phyloP scores from a whole-genome alignment of 2,329 filamentous ascomycete species.

The Clonostachys byssicola region DNA sequence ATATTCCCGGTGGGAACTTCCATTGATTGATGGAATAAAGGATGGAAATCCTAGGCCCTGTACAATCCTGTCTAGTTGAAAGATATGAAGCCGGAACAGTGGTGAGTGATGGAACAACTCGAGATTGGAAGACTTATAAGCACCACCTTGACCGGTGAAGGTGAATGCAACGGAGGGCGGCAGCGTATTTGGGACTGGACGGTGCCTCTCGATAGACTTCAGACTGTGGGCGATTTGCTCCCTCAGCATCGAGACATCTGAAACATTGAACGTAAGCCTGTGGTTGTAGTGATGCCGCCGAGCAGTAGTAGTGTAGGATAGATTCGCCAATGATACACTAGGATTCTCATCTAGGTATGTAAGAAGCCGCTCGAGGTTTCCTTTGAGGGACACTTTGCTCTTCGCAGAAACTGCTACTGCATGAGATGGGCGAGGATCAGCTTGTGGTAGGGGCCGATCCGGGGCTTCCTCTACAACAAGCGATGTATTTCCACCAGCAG shows the following conservation, averaged over 20 bases:
- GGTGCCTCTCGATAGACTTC: conserved; percentile 7
- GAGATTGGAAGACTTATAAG: conserved; percentile 18
- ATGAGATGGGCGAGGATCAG: conserved; percentile 29
- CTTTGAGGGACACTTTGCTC: conserved; percentile 13
- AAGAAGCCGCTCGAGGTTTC: conserved; percentile 18
- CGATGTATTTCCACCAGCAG: conserved; percentile 1
- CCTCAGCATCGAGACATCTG: conserved; percentile 8
- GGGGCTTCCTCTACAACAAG: not conserved
- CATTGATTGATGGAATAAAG: conserved; percentile 38
- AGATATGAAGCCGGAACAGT: conserved; percentile 23
- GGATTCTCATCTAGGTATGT: conserved; percentile 34
- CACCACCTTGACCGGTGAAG: conserved; percentile 40
- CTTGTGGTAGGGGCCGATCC: conserved; percentile 44
- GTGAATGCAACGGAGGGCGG: conserved; percentile 21
- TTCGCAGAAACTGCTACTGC: conserved; percentile 7
- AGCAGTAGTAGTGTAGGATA: conserved; percentile 53
- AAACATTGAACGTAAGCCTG: conserved; percentile 5
- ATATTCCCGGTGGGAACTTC: conserved; percentile 4
- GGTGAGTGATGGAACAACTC: conserved; percentile 23
- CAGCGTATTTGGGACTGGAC: conserved; percentile 10
- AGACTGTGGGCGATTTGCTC: conserved; percentile 7
- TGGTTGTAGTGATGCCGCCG: conserved; percentile 26
- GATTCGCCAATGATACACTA: conserved; percentile 27
- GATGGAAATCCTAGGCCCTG: conserved; percentile 26
- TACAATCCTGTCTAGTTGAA: conserved; percentile 20